Percentiles rank a stretch among this genome's conserved stretches.
Evolutionary conservation across 768 basidiomycete species (phyloP).

Genomic region (Lactarius sanguifluus): DNA sequence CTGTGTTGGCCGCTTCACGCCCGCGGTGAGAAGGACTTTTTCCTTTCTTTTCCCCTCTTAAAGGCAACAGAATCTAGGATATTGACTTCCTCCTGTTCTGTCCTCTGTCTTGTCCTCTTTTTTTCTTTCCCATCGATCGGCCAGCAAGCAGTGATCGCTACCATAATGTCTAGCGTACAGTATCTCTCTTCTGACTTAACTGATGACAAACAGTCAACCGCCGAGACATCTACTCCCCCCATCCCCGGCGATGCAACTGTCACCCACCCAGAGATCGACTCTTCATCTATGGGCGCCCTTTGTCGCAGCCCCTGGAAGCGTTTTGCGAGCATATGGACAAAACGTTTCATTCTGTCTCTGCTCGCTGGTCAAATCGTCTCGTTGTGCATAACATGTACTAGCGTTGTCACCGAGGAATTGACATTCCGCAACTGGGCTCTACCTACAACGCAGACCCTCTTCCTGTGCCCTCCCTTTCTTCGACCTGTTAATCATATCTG

Average conservation of each 20-base stretch:
- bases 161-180: slow-evolving; percentile 9
- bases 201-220: neutral
- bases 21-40: neutral
- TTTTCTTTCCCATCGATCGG: neutral
- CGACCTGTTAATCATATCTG: neutral
- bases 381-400: slow-evolving; percentile 86
- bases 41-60: neutral
- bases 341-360: slow-evolving; percentile 65
- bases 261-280: slow-evolving; percentile 61
- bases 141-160: neutral
- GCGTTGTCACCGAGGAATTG: slow-evolving; percentile 81
- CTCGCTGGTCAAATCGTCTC: slow-evolving; percentile 82
- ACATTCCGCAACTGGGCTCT: slow-evolving; percentile 65
- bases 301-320: slow-evolving; percentile 52
- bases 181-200: neutral
- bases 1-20: neutral
- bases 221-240: neutral
- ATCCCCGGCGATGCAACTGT: neutral
- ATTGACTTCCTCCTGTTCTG: neutral
- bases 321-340: slow-evolving; percentile 78
- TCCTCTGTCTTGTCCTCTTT: neutral
- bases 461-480: slow-evolving; percentile 58
- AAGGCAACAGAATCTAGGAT: neutral
- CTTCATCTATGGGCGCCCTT: slow-evolving; percentile 58
- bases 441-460: slow-evolving; percentile 81